Conservation (phyloP, 2,329 filamentous ascomycete genomes). For the Ustulina deusta region DNA sequence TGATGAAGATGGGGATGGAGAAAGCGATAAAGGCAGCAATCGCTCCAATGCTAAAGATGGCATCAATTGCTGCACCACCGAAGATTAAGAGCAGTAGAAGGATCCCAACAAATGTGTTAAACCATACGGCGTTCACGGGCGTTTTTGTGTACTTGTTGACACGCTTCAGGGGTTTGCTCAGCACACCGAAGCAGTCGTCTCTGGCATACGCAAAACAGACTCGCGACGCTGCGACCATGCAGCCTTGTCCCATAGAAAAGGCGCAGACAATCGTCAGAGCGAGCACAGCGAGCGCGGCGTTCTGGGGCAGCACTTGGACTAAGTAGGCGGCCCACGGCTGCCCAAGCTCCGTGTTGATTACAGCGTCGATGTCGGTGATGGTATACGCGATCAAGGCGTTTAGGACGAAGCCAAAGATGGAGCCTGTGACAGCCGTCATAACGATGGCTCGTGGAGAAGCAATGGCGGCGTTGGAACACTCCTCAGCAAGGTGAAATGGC, state of each 20-base stretch:
- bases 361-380: conserved; percentile 70
- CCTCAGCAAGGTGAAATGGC: conserved; percentile 77
- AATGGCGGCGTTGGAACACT: conserved; percentile 78
- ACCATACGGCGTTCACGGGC: conserved; percentile 77
- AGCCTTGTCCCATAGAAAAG: conserved; percentile 79
- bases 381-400: conserved; percentile 80
- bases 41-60: conserved; percentile 77
- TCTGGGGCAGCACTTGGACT: conserved; percentile 71
- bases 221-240: conserved; percentile 73
- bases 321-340: conserved; percentile 79
- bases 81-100: conserved; percentile 73
- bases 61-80: conserved; percentile 71
- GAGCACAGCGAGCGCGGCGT: conserved; percentile 71
- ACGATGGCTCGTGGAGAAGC: conserved; percentile 79
- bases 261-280: conserved; percentile 75
- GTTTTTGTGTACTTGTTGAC: conserved; percentile 73
- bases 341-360: conserved; percentile 69
- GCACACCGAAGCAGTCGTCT: conserved; percentile 73
- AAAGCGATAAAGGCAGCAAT: conserved; percentile 75
- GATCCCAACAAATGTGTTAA: conserved; percentile 71
- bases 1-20: conserved; percentile 68
- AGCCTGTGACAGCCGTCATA: conserved; percentile 74
- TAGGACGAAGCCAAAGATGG: conserved; percentile 77
- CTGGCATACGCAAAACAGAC: conserved; percentile 80
- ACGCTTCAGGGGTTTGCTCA: conserved; percentile 67